Evolutionary conservation across 169 alveolate species (phyloP), one percentile per base, ranked within the genome.

Genomic region (Plasmodium adleri): DNA sequence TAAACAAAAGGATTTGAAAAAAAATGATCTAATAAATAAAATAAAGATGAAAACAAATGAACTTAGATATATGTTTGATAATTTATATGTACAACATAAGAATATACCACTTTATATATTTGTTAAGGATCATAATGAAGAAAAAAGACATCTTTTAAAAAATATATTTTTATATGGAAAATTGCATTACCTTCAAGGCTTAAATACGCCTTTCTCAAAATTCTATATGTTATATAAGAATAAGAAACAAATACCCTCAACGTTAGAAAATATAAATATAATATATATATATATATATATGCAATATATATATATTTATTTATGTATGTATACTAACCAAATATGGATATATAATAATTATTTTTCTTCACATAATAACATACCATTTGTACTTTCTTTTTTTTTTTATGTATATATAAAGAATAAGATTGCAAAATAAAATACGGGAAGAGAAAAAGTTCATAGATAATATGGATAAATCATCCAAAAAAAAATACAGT

Each of bases 131-230:
- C 17, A 76, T 9, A 71, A 76, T 64, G 89, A 76, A 68, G 13
- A 76, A 56, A 63, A 76, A 76, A 76, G 76, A 28, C 17, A 58
- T 64, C 1, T 64, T 1, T 72, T 76, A 20, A 76, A 76, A 58
- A 28, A 24, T 17, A 22, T 76, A 39, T 76, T 64, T 52, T 43
- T 76, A 39, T 24, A 45, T 43, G 89, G 89, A 4, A 52, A 76
- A 28, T 39, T 76, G 28, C 78, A 76, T 13, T 50, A n/a, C 43
- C 76, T 76, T 15, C 89, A 76, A 68, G 89, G 89, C 24, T 39
- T 17, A 28, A 76, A 76, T 50, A 76, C 78, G 45, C 78, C 89
- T 66, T 64, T 76, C 39, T 76, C 89, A 32, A 76, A 76, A 76
- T 76, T 39, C 26, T 76, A 64, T 59, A 50, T 76, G 10, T 76